Evolutionary conservation across 2,329 filamentous ascomycete genomes (phyloP).

Genomic region (Beauveria australis): DNA sequence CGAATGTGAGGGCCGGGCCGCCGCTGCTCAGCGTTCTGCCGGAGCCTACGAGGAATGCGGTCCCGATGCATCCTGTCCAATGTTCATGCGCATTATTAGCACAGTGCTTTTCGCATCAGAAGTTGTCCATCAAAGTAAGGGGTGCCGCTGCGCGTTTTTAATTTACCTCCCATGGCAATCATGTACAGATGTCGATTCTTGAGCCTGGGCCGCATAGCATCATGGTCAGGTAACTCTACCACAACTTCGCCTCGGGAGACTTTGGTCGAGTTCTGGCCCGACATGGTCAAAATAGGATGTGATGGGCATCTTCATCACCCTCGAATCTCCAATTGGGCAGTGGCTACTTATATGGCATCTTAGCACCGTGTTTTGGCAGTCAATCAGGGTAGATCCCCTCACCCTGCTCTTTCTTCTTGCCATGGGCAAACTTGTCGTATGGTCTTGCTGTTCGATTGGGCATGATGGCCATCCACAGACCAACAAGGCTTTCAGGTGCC

Average conservation of each 20-base stretch:
- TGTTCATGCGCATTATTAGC: background rate
- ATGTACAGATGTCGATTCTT: conserved; percentile 7
- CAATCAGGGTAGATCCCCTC: too few relatives aligned
- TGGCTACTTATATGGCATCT: background rate
- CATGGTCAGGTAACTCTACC: background rate
- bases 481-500: background rate
- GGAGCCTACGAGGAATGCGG: conserved; percentile 1
- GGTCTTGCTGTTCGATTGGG: background rate
- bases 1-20: background rate
- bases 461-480: background rate
- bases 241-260: background rate
- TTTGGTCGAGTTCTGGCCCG: background rate
- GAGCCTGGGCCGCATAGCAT: background rate
- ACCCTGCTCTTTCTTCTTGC: too few relatives aligned
- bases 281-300: background rate
- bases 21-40: conserved; percentile 3
- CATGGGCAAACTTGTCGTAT: background rate
- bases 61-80: background rate
- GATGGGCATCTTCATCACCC: background rate
- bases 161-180: conserved; percentile 10
- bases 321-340: background rate
- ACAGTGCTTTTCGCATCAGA: background rate
- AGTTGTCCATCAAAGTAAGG: background rate
- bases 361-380: too few relatives aligned
- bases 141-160: too few relatives aligned